phyloP scores from a whole-genome alignment of 805 yeast species.

The Myxozyma nipponensis region DNA sequence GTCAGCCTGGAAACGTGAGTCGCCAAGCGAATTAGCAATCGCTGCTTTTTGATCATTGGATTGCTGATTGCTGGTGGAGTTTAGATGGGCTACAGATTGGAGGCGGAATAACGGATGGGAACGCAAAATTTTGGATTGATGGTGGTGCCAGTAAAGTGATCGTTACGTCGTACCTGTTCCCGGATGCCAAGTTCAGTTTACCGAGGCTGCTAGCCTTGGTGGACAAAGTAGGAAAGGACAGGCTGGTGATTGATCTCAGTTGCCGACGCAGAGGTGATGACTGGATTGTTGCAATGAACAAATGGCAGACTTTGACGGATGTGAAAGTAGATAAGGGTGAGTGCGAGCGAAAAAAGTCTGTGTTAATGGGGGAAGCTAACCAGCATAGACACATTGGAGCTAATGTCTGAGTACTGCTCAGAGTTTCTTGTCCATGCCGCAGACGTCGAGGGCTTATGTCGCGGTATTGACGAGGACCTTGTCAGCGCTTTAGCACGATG shows the following conservation, averaged over 20 bases:
- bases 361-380: background rate
- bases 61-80: background rate
- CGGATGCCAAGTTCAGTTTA: slow-evolving; percentile 51
- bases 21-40: background rate
- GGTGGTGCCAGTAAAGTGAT: slow-evolving; percentile 73
- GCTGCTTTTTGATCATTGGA: background rate
- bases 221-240: slow-evolving; percentile 54
- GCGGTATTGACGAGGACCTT: slow-evolving; percentile 81
- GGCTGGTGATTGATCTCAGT: slow-evolving; percentile 73
- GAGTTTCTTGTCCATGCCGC: slow-evolving; percentile 97
- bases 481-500: slow-evolving; percentile 73
- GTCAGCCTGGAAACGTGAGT: slow-evolving; percentile 57
- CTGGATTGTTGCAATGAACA: slow-evolving; percentile 97
- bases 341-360: background rate
- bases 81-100: slow-evolving; percentile 68
- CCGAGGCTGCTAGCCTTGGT: slow-evolving; percentile 52
- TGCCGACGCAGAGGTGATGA: slow-evolving; percentile 34
- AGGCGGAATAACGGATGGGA: slow-evolving; percentile 78
- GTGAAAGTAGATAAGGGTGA: slow-evolving; percentile 46
- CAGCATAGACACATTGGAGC: slow-evolving; percentile 46
- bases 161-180: slow-evolving; percentile 87
- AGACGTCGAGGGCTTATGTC: slow-evolving; percentile 94
- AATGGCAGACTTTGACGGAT: slow-evolving; percentile 89
- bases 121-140: slow-evolving; percentile 76
- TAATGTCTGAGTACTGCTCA: slow-evolving; percentile 62